Evolutionary conservation across 23 red algal species (phyloP).

Genomic region (Agarophyton chilense): DNA sequence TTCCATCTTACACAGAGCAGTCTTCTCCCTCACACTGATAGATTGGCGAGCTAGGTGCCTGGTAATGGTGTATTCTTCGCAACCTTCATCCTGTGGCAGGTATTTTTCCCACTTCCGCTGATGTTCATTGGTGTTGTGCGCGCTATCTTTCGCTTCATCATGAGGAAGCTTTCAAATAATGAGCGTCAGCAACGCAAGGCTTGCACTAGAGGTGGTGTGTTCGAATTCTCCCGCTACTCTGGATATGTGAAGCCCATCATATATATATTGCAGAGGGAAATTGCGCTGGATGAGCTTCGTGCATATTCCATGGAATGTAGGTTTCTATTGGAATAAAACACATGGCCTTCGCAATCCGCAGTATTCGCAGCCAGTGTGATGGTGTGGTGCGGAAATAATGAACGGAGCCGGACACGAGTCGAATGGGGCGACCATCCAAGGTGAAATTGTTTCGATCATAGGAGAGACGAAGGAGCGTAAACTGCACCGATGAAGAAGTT

Average conservation of each 20-base stretch:
- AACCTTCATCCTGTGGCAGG: constrained; percentile 41
- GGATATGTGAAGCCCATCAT: constrained; percentile 25
- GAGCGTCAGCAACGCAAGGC: constrained; percentile 62
- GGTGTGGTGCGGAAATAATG: constrained; percentile 89
- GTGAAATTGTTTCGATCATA: constrained; percentile 53
- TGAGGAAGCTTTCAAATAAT: constrained; percentile 62
- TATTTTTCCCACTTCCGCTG: constrained; percentile 18
- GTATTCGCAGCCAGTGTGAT: constrained; percentile 65
- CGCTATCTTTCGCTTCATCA: constrained; percentile 43
- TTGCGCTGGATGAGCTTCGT: constrained; percentile 49
- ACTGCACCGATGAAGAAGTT: neutral
- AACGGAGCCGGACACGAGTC: constrained; percentile 74
- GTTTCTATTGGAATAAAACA: constrained; percentile 91
- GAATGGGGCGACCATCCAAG: constrained; percentile 52
- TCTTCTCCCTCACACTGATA: too few relatives aligned
- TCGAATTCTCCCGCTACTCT: constrained; percentile 51
- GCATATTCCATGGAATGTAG: constrained; percentile 84
- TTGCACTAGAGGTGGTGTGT: constrained; percentile 10
- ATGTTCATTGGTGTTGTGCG: constrained; percentile 50
- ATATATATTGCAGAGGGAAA: constrained; percentile 71
- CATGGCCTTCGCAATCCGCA: constrained; percentile 43
- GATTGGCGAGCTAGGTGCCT: constrained; percentile 40
- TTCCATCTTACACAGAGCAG: too few relatives aligned
- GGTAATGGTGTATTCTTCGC: constrained; percentile 70
- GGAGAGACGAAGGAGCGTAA: neutral